phyloP scores from a whole-genome alignment of 768 basidiomycete genomes.

The Leccinum pellstonianum region DNA sequence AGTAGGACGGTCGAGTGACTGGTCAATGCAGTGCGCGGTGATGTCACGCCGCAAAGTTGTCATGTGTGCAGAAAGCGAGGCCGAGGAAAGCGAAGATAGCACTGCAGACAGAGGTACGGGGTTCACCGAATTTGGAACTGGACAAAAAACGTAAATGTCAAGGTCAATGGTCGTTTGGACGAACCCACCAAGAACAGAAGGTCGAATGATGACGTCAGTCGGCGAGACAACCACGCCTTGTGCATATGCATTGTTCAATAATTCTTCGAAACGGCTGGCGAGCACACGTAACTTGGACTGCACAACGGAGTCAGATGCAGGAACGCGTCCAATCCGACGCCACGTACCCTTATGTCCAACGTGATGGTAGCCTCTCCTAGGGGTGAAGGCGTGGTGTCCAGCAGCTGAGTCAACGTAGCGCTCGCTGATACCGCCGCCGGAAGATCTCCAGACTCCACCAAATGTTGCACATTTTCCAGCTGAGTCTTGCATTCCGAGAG shows the following conservation, averaged over 20 bases:
- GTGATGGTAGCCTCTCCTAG: slow-evolving; percentile 53
- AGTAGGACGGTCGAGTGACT: slow-evolving; percentile 52
- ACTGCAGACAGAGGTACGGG: slow-evolving; percentile 52
- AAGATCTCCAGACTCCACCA: slow-evolving; percentile 59
- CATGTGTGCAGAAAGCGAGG: slow-evolving; percentile 55
- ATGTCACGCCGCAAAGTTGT: slow-evolving; percentile 66
- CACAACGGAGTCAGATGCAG: not conserved
- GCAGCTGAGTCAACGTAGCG: slow-evolving; percentile 39
- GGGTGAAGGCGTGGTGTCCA: slow-evolving; percentile 50
- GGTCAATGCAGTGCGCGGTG: slow-evolving; percentile 55
- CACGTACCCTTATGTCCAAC: slow-evolving; percentile 56
- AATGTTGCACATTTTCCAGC: slow-evolving; percentile 41
- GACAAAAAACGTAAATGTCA: slow-evolving; percentile 4
- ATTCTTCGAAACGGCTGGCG: slow-evolving; percentile 64
- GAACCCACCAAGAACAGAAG: slow-evolving; percentile 47
- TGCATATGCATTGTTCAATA: slow-evolving; percentile 66
- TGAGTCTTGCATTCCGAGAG: slow-evolving; percentile 51
- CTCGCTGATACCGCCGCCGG: slow-evolving; percentile 58
- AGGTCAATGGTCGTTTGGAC: not conserved
- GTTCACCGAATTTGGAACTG: slow-evolving; percentile 59
- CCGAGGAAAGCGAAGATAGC: slow-evolving; percentile 55
- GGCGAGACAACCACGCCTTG: slow-evolving; percentile 54
- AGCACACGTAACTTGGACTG: slow-evolving; percentile 57
- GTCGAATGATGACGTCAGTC: slow-evolving; percentile 48
- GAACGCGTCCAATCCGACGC: not conserved